phyloP scores from a whole-genome alignment of 2,329 filamentous ascomycete genomes.

The Colletotrichum eleusines region DNA sequence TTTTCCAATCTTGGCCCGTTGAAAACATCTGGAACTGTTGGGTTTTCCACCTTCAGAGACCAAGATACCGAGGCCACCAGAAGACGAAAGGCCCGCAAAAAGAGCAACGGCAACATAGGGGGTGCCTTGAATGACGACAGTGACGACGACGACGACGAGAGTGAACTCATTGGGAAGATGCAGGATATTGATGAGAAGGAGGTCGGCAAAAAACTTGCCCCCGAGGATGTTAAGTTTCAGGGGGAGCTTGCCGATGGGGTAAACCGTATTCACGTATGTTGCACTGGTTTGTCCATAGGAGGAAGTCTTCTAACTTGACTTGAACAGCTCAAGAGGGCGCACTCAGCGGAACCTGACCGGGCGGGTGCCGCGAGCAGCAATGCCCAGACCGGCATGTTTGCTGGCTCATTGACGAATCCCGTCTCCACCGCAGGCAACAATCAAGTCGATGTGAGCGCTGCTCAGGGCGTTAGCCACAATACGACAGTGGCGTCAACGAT shows the following conservation, averaged over 20 bases:
- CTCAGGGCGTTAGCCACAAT: background rate
- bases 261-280: constrained; percentile 80
- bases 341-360: constrained; percentile 77
- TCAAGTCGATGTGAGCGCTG: background rate
- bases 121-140: constrained; percentile 76
- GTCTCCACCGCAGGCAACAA: constrained; percentile 1
- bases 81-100: constrained; percentile 72
- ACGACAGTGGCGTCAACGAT: constrained; percentile 29
- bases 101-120: constrained; percentile 68
- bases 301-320: background rate
- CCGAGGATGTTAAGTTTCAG: constrained; percentile 78
- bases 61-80: constrained; percentile 66
- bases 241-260: constrained; percentile 85
- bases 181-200: constrained; percentile 74
- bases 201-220: constrained; percentile 68
- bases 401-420: background rate
- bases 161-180: constrained; percentile 72
- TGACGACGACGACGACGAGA: constrained; percentile 77
- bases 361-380: background rate
- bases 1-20: constrained; percentile 87
- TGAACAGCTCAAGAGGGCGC: constrained; percentile 80
- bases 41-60: constrained; percentile 90
- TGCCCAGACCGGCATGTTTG: constrained; percentile 3
- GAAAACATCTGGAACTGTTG: constrained; percentile 87
- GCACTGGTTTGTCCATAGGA: background rate